Percentiles rank a stretch among this genome's conserved stretches.
phyloP scores from a whole-genome alignment of 2,329 filamentous ascomycete genomes.

The Dothideomycetes sp. region DNA sequence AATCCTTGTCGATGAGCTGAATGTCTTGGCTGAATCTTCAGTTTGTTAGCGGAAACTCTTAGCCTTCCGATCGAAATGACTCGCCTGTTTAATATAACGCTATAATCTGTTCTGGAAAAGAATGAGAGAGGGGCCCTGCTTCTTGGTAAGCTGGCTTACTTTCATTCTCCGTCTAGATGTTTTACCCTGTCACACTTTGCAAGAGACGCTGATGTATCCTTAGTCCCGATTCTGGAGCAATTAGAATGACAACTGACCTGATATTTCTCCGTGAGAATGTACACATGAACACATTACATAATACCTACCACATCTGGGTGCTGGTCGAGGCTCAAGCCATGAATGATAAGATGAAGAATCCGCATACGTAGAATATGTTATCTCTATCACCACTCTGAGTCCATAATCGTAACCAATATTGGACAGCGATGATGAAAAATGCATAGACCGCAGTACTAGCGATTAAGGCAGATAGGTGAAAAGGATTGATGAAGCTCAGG shows the following conservation, averaged over 20 bases:
- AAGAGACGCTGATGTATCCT: conserved; percentile 33
- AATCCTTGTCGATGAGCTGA: conserved; percentile 35
- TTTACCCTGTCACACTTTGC: background rate
- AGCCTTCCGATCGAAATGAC: background rate
- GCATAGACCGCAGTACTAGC: conserved; percentile 18
- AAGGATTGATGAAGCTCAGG: background rate
- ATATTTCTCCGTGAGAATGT: background rate
- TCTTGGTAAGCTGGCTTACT: background rate
- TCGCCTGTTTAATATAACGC: conserved; percentile 30
- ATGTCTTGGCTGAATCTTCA: conserved; percentile 38
- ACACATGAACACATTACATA: background rate
- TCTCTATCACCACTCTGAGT: conserved; percentile 32
- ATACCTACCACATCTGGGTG: conserved; percentile 23
- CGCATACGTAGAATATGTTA: conserved; percentile 26
- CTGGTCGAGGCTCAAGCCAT: conserved; percentile 20
- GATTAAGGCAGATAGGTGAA: conserved; percentile 18
- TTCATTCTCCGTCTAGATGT: background rate
- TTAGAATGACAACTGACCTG: conserved; percentile 41
- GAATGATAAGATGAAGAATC: conserved; percentile 5
- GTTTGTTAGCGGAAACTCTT: background rate
- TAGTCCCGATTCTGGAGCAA: conserved; percentile 44
- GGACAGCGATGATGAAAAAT: conserved; percentile 22
- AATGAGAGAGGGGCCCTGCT: conserved; percentile 25
- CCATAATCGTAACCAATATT: conserved; percentile 42
- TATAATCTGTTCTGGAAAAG: conserved; percentile 34